Evolutionary conservation across 2,329 filamentous ascomycete species (phyloP), one percentile per base, ranked within the genome.

Genomic region (Clonostachys byssicola): DNA sequence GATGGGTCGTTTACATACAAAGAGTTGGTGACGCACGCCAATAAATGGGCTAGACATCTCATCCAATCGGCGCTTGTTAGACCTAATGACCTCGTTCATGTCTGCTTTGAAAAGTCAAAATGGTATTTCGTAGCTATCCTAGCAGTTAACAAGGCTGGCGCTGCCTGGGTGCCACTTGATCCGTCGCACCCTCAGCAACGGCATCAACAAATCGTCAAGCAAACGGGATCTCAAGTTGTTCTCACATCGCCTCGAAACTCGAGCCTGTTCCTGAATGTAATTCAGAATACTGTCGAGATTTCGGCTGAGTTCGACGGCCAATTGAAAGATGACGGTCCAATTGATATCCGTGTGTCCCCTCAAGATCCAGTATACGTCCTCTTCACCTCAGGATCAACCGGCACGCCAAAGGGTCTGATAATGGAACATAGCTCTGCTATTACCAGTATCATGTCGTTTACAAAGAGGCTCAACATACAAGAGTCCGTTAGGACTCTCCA

Each of bases 1-100:
- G 71, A 74, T 47, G 70, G 71, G 49, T n/a, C 17, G 17, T 30
- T 43, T 12, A 44, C 46, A 13, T 48, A 48, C 23, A 35, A 30
- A 12, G 39, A 47, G 40, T 40, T 47, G 13, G 35, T 35, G 17
- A 18, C 12, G 12, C 33, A 17, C 7, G 16, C 33, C 30, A 38
- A 45, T 34, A 34, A n/a, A 18, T 30, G 35, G 33, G 43, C 43
- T 6, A n/a, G 38, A 8, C 33, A 41, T 5, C 45, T 51, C 14
- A 35, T 48, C 6, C 43, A 50, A 5, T 14, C n/a, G 5, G 38
- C 20, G 30, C 42, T 40, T 3, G 48, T 51, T 36, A 34, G 34
- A 33, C 35, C 45, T 2, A 38, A 43, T 12, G 50, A 51, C 20
- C 40, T 51, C 8, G 51, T 64, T 0, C 56, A 58, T 8, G 42